Base-by-base conservation (phyloP, 1,284 basidiomycete species). In the Chondrostereum purpureum region DNA sequence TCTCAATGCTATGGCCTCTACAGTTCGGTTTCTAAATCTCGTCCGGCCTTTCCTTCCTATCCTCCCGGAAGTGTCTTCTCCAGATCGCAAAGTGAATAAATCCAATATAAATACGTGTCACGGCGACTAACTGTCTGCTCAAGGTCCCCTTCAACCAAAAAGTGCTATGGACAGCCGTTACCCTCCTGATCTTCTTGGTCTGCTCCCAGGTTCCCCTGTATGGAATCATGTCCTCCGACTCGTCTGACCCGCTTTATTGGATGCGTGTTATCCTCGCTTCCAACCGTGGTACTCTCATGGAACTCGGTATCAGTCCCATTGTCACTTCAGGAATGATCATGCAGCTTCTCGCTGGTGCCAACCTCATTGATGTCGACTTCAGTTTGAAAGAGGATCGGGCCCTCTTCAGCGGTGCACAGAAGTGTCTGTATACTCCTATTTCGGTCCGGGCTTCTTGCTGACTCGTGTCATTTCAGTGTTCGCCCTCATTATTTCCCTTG, bases 261-360 rank as follows among this genome's bases (percentile, higher is more conserved):
- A 93, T 98, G 85, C 88, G 95, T 71, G 94, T 94, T 69, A 98
- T 99, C 69, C 81, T 98, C 50, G 95, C 96, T 24, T 96, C 92
- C 8, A 99, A 98, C 73, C 81, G 96, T 53, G 95, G 95, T 55
- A 99, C 95, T 1, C 84, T 99, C 51, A 99, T 98, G 95, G 95
- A 99, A 70, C 83, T 99, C 50, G 95, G 96, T 58, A 98, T 98
- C 59, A 94, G 86, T 39, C 95, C 96, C 47, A 96, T 98, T 64
- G 84, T 99, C 60, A 99, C 95, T 11, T 89, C 85, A 36, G 95
- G 95, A 58, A 99, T 98, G 95, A 98, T 98, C 70, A 98, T 99
- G 91, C 95, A 99, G 69, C 83, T 99, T 42, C 78, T 99, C 52
- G 94, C 95, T 14, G 95, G 95, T 50, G 95, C 96, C 43, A 97